Evolutionary conservation across 805 yeast genomes (phyloP).

Genomic region (Saccharomycopsis guyanensis): DNA sequence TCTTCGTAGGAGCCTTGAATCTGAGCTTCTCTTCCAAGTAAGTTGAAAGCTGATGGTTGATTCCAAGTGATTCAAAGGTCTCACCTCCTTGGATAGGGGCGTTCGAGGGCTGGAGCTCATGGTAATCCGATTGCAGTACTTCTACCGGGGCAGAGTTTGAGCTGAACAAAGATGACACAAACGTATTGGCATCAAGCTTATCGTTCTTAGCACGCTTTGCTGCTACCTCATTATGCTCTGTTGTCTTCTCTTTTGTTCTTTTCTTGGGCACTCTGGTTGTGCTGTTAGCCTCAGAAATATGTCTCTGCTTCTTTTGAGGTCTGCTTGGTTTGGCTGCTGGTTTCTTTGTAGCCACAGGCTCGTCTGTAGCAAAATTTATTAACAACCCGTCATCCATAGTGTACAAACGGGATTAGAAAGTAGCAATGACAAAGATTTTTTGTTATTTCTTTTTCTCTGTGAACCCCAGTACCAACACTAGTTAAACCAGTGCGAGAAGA

Average conservation of each 20-base stretch:
- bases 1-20: constrained; percentile 69
- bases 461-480: too few relatives aligned
- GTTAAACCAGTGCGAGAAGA: too few relatives aligned
- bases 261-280: constrained; percentile 13
- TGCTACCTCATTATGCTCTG: constrained; percentile 24
- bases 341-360: constrained; percentile 40
- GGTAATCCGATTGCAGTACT: constrained; percentile 19
- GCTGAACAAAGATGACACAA: constrained; percentile 81
- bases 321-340: constrained; percentile 21
- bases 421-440: too few relatives aligned
- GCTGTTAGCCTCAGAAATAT: constrained; percentile 12
- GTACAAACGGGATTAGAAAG: too few relatives aligned
- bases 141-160: constrained; percentile 35
- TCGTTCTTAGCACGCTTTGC: constrained; percentile 43
- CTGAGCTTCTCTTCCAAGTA: constrained; percentile 50
- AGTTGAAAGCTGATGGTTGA: constrained; percentile 43
- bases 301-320: not conserved
- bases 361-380: constrained; percentile 59
- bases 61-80: constrained; percentile 64
- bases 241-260: constrained; percentile 20
- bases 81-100: constrained; percentile 65
- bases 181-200: constrained; percentile 37
- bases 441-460: too few relatives aligned
- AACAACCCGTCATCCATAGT: constrained; percentile 68
- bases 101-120: constrained; percentile 55